These are phyloP conservation scores for Tulasnella sp. DNA, from an alignment of 768 basidiomycete genomes.

Conservation along the genomic window DNA sequence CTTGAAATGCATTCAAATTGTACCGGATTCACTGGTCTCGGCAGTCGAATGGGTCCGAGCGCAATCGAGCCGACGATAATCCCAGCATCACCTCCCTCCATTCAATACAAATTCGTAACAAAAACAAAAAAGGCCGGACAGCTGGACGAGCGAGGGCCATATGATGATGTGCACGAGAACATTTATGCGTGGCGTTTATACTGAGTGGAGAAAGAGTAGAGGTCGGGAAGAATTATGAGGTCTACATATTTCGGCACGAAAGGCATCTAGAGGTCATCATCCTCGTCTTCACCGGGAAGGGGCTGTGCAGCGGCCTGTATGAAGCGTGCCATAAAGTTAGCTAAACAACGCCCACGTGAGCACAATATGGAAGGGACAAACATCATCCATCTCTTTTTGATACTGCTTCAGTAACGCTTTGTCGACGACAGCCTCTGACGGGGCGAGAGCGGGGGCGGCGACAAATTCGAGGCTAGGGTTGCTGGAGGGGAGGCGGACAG, in stretches of 20 bases:
- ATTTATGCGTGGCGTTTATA: background rate
- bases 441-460: constrained; percentile 91
- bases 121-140: background rate
- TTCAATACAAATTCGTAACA: constrained; percentile 14
- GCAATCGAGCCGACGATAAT: background rate
- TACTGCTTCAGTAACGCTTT: no score
- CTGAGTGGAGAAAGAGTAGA: background rate
- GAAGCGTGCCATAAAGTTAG: constrained; percentile 18
- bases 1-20: background rate
- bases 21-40: background rate
- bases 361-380: background rate
- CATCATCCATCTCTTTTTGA: constrained; percentile 59
- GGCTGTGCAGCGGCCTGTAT: constrained; percentile 81
- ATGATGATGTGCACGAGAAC: background rate
- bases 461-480: constrained; percentile 90
- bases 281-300: constrained; percentile 96
- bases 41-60: background rate
- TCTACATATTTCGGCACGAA: background rate
- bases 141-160: background rate
- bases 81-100: constrained; percentile 5
- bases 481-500: constrained; percentile 42
- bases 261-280: constrained; percentile 62
- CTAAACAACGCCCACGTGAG: background rate
- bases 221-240: background rate
- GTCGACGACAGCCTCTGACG: constrained; percentile 87